phyloP scores from a whole-genome alignment of 2,329 filamentous ascomycete genomes.

The Cercospora citrullina region DNA sequence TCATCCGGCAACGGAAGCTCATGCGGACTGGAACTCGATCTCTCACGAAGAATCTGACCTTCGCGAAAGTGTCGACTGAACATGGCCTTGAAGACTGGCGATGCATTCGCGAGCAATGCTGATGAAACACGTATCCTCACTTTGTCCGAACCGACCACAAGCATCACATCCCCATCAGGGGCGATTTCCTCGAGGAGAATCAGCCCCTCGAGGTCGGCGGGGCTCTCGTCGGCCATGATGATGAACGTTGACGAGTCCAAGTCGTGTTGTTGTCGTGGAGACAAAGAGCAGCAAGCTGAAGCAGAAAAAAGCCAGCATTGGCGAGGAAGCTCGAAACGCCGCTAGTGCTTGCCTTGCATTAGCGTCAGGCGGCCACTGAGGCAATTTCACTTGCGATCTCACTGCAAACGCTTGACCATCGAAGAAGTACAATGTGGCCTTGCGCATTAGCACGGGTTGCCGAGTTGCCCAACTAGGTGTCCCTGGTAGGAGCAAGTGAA shows the following conservation, averaged over 20 bases:
- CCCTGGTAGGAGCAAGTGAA: no score
- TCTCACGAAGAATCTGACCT: neutral
- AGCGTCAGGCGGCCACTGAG: neutral
- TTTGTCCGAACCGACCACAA: neutral
- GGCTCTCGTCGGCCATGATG: neutral
- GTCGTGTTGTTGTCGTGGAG: neutral
- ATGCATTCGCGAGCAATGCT: neutral
- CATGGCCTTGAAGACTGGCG: slow-evolving; percentile 10
- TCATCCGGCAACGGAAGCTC: slow-evolving; percentile 17
- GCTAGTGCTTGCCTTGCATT: neutral
- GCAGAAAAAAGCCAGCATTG: neutral
- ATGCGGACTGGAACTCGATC: neutral
- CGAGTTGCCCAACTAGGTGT: no score
- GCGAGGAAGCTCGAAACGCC: neutral
- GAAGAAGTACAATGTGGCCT: no score
- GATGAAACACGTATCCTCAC: neutral
- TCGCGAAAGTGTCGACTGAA: slow-evolving; percentile 18
- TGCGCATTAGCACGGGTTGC: no score
- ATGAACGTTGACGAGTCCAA: neutral
- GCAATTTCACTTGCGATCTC: no score
- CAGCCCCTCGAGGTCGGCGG: neutral
- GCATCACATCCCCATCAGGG: slow-evolving; percentile 13
- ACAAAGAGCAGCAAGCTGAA: neutral
- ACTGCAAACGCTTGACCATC: no score
- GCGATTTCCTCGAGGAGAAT: neutral